Base-by-base conservation (phyloP, 306 rosid genomes). In the Cicer cuneatum region DNA sequence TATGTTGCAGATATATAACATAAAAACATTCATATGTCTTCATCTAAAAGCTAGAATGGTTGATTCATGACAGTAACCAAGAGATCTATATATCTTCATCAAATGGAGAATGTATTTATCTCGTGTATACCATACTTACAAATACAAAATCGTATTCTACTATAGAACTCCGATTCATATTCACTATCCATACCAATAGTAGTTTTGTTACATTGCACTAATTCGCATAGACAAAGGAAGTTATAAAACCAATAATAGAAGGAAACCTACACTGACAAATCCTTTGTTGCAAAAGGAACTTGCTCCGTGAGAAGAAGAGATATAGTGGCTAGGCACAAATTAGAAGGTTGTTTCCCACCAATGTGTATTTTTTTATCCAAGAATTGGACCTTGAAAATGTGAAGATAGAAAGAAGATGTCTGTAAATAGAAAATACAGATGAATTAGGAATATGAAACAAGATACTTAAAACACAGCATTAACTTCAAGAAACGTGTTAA, bases 261-360 rank as follows among this genome's bases (percentile, higher is more conserved):
- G 59, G 79, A 79, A 67, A 86, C 95, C 81, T 91, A 94, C 98
- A 88, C 83, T 10, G 90, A 77, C 75, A 88, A 85, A 85, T 86
- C 83, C 82, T 88, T 85, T 52, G 16, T 78, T 41, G 88, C 81
- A 48, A 94, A 87, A 79, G 98, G 98, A 87, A 94, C 91, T 86
- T 78, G 87, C 87, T 94, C 97, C 10, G 81, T 74, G 16, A 91
- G 86, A 80, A 94, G 91, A 83, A 87, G 88, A 75, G 94, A 88
- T 69, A 88, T 85, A 56, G 78, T 80, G 56, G 96, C 93, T 68
- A 94, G 84, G 84, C 82, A 84, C 84, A 94, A 83, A 78, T 86
- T 90, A 79, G 90, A 90, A 73, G 98, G 95, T 59, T 91, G 97
- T 79, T 88, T 94, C 87, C 97, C 98, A 71, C 98, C 96, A 73